A percentile compares a stretch with the other conserved stretches of the same genome.
These are phyloP conservation scores for Rhizopogon rudus DNA, from an alignment of 768 basidiomycete species.

Conservation along the genomic window DNA sequence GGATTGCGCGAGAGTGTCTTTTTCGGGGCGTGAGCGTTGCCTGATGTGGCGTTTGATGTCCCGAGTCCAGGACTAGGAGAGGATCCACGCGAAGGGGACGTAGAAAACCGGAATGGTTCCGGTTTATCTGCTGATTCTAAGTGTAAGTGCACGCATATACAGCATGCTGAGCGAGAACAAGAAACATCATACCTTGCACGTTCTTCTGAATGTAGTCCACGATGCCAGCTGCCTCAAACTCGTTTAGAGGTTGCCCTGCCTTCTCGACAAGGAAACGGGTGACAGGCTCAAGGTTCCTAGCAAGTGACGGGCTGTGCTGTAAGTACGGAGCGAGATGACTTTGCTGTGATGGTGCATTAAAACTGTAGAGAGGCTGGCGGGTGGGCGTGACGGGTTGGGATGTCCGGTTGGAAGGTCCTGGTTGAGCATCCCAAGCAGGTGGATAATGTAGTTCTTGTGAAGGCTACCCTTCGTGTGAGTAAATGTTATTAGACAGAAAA, in stretches of 20 bases:
- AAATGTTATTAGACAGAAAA: neutral
- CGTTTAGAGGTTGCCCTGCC: constrained; percentile 42
- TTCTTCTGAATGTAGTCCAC: constrained; percentile 50
- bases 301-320: constrained; percentile 22
- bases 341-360: constrained; percentile 1
- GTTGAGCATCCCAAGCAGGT: constrained; percentile 5
- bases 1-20: constrained; percentile 65
- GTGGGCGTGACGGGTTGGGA: constrained; percentile 3
- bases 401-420: neutral
- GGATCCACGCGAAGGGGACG: constrained; percentile 27
- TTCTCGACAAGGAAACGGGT: constrained; percentile 44
- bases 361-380: constrained; percentile 11
- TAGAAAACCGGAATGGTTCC: constrained; percentile 63
- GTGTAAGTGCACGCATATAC: constrained; percentile 11
- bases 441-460: neutral
- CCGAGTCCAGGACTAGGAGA: constrained; percentile 18
- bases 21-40: constrained; percentile 32
- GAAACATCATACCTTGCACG: constrained; percentile 35
- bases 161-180: neutral
- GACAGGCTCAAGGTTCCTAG: constrained; percentile 44
- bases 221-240: constrained; percentile 50
- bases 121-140: constrained; percentile 29
- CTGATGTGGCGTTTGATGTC: neutral
- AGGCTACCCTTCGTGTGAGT: neutral
- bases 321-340: neutral